A percentile compares a stretch with the other conserved stretches of the same genome.
phyloP scores from a whole-genome alignment of 192 early-diverging fungal species.

The Rhizophagus sp. region DNA sequence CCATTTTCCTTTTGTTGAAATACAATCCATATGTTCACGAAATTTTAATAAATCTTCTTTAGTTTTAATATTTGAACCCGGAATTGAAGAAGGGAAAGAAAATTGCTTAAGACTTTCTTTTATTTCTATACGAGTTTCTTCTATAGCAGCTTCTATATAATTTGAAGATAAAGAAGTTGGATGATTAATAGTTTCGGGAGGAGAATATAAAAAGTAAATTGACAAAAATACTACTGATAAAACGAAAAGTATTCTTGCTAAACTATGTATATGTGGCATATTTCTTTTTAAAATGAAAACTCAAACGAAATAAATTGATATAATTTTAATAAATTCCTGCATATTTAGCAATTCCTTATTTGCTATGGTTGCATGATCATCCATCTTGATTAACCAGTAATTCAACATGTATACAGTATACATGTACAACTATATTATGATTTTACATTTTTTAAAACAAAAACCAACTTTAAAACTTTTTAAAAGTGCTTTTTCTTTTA shows the following conservation, averaged over 20 bases:
- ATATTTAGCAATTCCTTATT: too few relatives aligned
- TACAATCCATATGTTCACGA: neutral
- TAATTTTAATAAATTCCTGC: too few relatives aligned
- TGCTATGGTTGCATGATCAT: too few relatives aligned
- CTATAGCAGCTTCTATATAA: neutral
- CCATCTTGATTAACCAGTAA: too few relatives aligned
- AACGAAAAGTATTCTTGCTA: neutral
- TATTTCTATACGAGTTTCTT: neutral
- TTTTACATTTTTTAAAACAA: neutral
- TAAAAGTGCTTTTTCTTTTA: neutral
- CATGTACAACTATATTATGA: neutral
- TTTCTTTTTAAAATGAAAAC: neutral
- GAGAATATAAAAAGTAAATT: slow-evolving; percentile 9
- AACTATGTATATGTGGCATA: neutral
- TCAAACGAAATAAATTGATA: too few relatives aligned
- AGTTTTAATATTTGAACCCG: slow-evolving; percentile 4
- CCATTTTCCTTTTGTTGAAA: slow-evolving; percentile 11
- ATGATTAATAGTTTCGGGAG: neutral
- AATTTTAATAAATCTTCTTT: neutral
- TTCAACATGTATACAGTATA: too few relatives aligned
- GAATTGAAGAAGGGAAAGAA: neutral
- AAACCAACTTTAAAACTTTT: neutral
- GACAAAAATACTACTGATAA: slow-evolving; percentile 7
- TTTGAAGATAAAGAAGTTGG: neutral
- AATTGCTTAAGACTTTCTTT: neutral